phyloP scores from a whole-genome alignment of 1,139 yeast genomes.

The Fermentozyma sake region DNA sequence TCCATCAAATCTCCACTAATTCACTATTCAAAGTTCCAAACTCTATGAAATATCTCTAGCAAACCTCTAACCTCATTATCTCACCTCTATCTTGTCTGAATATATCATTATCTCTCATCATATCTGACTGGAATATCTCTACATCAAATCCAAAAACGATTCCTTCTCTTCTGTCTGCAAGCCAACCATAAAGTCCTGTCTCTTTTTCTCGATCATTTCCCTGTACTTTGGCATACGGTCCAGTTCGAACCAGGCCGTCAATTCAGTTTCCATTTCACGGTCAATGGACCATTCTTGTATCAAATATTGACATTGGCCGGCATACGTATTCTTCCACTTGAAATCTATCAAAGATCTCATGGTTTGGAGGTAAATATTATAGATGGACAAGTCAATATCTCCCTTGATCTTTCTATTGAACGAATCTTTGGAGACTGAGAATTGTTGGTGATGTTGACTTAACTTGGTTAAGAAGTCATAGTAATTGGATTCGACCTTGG shows the following conservation, averaged over 20 bases:
- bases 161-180: slow-evolving; percentile 24
- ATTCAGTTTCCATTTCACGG: slow-evolving; percentile 20
- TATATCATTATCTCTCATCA: no score
- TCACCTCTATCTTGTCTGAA: no score
- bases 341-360: slow-evolving; percentile 24
- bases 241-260: slow-evolving; percentile 18
- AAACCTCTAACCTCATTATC: no score
- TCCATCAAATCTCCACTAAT: no score
- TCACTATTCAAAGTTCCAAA: no score
- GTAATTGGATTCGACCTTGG: slow-evolving; percentile 15
- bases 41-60: no score
- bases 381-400: slow-evolving; percentile 16
- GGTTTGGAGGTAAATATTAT: slow-evolving; percentile 20
- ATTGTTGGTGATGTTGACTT: slow-evolving; percentile 17
- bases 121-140: no score
- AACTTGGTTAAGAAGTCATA: slow-evolving; percentile 22
- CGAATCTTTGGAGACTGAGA: slow-evolving; percentile 18
- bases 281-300: slow-evolving; percentile 38
- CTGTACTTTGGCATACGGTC: slow-evolving; percentile 19
- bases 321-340: slow-evolving; percentile 24
- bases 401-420: slow-evolving; percentile 18
- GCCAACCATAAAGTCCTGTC: slow-evolving; percentile 24
- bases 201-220: slow-evolving; percentile 22
- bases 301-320: slow-evolving; percentile 30
- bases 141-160: slow-evolving; percentile 32